Conservation (phyloP, 257 asterid species). For the Nicotiana noctiflora region DNA sequence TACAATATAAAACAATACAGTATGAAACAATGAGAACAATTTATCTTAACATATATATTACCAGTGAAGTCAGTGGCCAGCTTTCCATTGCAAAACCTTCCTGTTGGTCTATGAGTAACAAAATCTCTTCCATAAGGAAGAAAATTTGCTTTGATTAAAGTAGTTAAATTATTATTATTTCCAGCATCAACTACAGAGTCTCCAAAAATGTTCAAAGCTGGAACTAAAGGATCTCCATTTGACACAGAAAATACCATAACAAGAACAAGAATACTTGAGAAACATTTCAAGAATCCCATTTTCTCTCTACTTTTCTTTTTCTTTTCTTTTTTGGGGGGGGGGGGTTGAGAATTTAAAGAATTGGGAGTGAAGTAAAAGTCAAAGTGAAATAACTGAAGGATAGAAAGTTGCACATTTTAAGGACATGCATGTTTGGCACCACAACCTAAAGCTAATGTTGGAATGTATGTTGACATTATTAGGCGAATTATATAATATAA, state of each 20-base stretch:
- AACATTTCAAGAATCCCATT: constrained; percentile 33
- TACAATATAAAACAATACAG: too few species aligned
- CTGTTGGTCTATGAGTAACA: constrained; percentile 58
- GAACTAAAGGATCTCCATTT: constrained; percentile 60
- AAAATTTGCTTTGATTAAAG: constrained; percentile 70
- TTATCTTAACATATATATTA: not conserved
- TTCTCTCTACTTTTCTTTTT: constrained; percentile 10
- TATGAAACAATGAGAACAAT: too few species aligned
- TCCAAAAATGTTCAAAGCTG: constrained; percentile 66
- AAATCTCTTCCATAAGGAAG: constrained; percentile 87
- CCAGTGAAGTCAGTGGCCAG: constrained; percentile 84
- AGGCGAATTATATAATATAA: constrained; percentile 7
- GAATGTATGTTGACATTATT: not conserved
- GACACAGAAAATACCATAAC: constrained; percentile 17
- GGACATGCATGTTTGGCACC: constrained; percentile 20
- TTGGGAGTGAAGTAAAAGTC: constrained; percentile 1
- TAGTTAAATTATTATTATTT: constrained; percentile 58
- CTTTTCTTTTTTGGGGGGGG: not conserved
- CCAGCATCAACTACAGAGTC: constrained; percentile 82
- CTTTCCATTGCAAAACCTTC: constrained; percentile 87
- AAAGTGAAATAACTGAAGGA: constrained; percentile 15
- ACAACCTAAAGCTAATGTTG: not conserved
- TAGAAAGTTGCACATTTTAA: constrained; percentile 1
- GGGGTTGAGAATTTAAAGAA: constrained; percentile 27
- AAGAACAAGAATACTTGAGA: constrained; percentile 17